Evolutionary conservation across 306 rosid species (phyloP), one percentile per base, ranked within the genome.

Genomic region (Cucurbita moschata): DNA sequence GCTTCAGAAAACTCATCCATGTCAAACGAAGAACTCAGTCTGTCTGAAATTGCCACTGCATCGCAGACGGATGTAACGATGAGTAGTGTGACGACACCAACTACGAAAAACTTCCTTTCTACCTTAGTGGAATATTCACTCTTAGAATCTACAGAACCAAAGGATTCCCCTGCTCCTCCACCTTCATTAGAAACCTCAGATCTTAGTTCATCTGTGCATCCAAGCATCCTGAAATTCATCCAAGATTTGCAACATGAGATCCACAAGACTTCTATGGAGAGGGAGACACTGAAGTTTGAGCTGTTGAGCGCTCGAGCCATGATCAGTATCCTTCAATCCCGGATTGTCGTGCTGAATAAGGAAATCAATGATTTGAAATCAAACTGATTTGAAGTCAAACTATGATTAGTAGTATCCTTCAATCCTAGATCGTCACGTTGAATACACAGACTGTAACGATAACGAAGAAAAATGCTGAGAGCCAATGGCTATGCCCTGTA

Each of bases 61-160:
- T 86, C 90, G 18, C 83, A 87, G 4, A 54, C 84, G 10, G 38
- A 75, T 6, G 60, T 79, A 19, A 81, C 52, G 39, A n/a, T 77
- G 11, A 50, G 37, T 7, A 61, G 72, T 42, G 49, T 8, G 15
- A 38, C 53, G 3, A 75, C 62, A 15, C 80, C 87, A 0, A 84
- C 83, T 0, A 91, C 85, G 12, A 89, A 87, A 68, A 92, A 87
- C 65, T 89, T 95, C 63, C 87, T 95, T 60, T 95, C 97, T 38
- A 92, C 96, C 40, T 79, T 95, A 77, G 99, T 91, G 79, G 96
- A 91, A 76, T 95, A 80, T 85, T 90, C 96, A 5, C 87, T 91
- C 52, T 69, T 85, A 10, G 97, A 95, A 77, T 84, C 99, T 72
- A 87, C 90, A 35, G 96, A 85, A 81, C 88, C 87, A 6, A 89